Evolutionary conservation across 352 stramenopile species (phyloP).

Genomic region (Phytopythium kandeliae): DNA sequence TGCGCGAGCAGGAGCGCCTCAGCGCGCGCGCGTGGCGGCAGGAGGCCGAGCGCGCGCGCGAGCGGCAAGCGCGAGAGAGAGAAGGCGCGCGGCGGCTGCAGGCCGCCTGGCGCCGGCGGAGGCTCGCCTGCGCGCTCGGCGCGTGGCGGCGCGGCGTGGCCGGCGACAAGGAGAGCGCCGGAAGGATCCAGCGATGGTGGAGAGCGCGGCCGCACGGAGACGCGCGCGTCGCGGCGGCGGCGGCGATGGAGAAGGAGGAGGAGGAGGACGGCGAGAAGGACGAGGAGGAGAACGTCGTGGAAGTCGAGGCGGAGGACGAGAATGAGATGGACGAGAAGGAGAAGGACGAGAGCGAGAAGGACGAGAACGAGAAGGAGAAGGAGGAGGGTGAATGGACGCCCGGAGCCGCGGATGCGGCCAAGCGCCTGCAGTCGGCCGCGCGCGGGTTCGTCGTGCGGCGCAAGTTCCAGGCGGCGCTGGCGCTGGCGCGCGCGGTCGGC

Average conservation of each 20-base stretch:
- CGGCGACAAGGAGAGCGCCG: not conserved
- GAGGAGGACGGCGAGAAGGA: too few relatives aligned
- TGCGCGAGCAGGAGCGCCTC: constrained; percentile 14
- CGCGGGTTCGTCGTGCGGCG: constrained; percentile 58
- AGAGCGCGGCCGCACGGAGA: not conserved
- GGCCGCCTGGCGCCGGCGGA: too few relatives aligned
- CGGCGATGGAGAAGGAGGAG: too few relatives aligned
- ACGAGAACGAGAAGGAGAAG: not conserved
- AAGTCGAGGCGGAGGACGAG: too few relatives aligned
- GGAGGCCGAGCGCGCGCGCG: constrained; percentile 4
- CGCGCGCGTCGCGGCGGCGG: too few relatives aligned
- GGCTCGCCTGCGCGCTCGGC: not conserved
- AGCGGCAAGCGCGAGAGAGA: not conserved
- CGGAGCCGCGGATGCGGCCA: constrained; percentile 22
- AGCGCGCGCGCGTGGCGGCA: not conserved
- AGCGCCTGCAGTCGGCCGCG: constrained; percentile 59
- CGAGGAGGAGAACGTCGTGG: too few relatives aligned
- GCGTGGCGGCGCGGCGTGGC: not conserved
- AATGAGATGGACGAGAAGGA: too few relatives aligned
- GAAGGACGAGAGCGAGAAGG: too few relatives aligned
- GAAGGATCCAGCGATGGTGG: not conserved
- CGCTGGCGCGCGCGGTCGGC: constrained; percentile 28
- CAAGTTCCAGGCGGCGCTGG: constrained; percentile 58
- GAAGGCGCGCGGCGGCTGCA: not conserved
- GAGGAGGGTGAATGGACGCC: constrained; percentile 6